A percentile compares a stretch with the other conserved stretches of the same genome.
These are phyloP conservation scores for Echinochloa phyllopogon DNA, from an alignment of 176 grass and related monocot species.

Conservation along the genomic window DNA sequence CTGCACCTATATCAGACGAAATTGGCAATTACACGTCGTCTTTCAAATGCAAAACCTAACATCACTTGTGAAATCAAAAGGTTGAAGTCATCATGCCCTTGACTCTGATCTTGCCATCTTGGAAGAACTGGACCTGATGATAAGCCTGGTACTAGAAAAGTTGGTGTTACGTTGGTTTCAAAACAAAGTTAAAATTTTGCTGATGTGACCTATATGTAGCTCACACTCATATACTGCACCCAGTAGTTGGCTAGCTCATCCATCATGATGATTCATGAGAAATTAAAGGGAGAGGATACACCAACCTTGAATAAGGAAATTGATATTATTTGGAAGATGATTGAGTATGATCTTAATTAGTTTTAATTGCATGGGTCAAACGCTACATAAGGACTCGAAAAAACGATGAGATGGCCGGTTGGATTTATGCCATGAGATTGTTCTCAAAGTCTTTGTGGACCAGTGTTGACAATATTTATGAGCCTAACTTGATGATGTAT, in stretches of 20 bases:
- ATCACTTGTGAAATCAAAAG: background rate
- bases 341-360: conserved; percentile 37
- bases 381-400: background rate
- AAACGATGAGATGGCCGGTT: background rate
- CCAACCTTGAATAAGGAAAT: conserved; percentile 49
- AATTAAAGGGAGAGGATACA: conserved; percentile 40
- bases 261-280: conserved; percentile 29
- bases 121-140: background rate
- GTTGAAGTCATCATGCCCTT: conserved; percentile 8
- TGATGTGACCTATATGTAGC: conserved; percentile 35
- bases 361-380: conserved; percentile 24
- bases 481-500: background rate
- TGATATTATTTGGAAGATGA: conserved; percentile 36
- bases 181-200: conserved; percentile 12
- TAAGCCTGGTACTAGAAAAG: background rate
- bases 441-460: conserved; percentile 17
- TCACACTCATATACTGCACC: conserved; percentile 10
- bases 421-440: conserved; percentile 36
- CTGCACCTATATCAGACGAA: conserved; percentile 44
- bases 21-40: background rate
- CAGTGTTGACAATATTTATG: background rate
- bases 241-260: conserved; percentile 39
- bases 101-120: background rate
- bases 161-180: conserved; percentile 27
- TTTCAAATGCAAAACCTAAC: conserved; percentile 7